Evolutionary conservation across 148 eudicot genomes (phyloP), one percentile per base, ranked within the genome.

Genomic region (Linanthus parryae): DNA sequence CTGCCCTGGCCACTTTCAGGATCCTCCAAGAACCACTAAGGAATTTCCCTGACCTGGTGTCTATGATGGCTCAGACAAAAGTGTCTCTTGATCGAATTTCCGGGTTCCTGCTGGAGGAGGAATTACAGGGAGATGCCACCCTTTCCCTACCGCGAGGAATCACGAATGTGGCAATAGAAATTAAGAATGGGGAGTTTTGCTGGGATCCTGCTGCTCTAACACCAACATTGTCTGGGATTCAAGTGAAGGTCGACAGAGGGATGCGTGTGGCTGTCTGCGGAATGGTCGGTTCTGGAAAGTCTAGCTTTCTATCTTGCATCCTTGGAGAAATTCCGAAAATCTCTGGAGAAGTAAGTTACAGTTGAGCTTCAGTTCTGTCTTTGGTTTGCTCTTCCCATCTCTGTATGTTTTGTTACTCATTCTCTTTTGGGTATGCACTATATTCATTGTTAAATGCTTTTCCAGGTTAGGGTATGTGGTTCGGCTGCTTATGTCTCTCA

Each of bases 401-500:
- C 35, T 31, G 35, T 5, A 11, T 31, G 7, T 44, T 44, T 21
- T 44, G 11, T 44, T 21, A 5, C 37, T 37, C 59, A 50, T 19
- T 64, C 19, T 61, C 14, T 40, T 14, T 24, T 29, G 23, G n/a
- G n/a, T n/a, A n/a, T n/a, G n/a, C n/a, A n/a, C n/a, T n/a, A n/a
- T n/a, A n/a, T n/a, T n/a, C n/a, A n/a, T n/a, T n/a, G n/a, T n/a
- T n/a, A 52, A 63, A n/a, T 67, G 48, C 17, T 48, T 57, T 35
- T 52, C 39, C 62, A 91, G 97, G 97, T 94, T 14, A 75, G 63
- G 63, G 49, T 88, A 48, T 80, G 95, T 53, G 99, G 99, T 28
- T 77, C 99, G 52, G 78, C 83, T 49, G 99, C 99, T 19, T 94
- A 94, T 78, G 99, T 94, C 45, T 71, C 96, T 57, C 99, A 94